A percentile compares a stretch with the other conserved stretches of the same genome.
phyloP scores from a whole-genome alignment of 345 rosid genomes.

The Viola odorata region DNA sequence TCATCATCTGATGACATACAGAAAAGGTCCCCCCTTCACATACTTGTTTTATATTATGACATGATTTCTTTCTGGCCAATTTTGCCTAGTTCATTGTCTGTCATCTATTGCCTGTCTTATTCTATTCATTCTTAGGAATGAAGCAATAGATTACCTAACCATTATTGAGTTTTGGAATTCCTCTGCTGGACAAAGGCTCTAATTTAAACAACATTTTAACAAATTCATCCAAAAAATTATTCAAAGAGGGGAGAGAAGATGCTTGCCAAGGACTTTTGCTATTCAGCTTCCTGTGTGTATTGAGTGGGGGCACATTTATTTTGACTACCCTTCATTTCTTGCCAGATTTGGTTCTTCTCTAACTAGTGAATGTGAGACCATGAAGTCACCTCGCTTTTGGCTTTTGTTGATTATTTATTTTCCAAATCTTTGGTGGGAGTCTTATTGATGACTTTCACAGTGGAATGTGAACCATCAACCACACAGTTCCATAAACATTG shows the following conservation, averaged over 20 bases:
- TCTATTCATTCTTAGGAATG: too few species aligned
- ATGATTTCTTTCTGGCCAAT: too few species aligned
- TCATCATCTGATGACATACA: constrained; percentile 73
- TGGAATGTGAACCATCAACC: neutral
- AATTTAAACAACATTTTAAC: too few species aligned
- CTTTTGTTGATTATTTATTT: neutral
- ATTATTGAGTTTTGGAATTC: too few species aligned
- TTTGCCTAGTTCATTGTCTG: too few species aligned
- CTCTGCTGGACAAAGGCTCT: too few species aligned
- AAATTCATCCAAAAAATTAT: too few species aligned
- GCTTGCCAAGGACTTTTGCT: neutral
- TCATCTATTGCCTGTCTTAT: too few species aligned
- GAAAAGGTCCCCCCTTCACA: constrained; percentile 44
- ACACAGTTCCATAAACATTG: neutral
- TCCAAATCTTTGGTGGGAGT: neutral
- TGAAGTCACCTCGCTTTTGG: neutral
- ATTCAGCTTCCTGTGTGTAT: neutral
- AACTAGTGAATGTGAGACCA: neutral
- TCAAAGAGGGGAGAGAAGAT: neutral
- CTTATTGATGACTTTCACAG: neutral
- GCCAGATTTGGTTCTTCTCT: too few species aligned
- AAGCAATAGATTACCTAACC: too few species aligned
- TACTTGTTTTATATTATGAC: neutral
- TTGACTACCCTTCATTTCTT: neutral
- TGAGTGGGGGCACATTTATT: neutral